A percentile compares a stretch with the other conserved stretches of the same genome.
Evolutionary conservation across 2,329 filamentous ascomycete genomes (phyloP).

Genomic region (Neofusicoccum cordaticola): DNA sequence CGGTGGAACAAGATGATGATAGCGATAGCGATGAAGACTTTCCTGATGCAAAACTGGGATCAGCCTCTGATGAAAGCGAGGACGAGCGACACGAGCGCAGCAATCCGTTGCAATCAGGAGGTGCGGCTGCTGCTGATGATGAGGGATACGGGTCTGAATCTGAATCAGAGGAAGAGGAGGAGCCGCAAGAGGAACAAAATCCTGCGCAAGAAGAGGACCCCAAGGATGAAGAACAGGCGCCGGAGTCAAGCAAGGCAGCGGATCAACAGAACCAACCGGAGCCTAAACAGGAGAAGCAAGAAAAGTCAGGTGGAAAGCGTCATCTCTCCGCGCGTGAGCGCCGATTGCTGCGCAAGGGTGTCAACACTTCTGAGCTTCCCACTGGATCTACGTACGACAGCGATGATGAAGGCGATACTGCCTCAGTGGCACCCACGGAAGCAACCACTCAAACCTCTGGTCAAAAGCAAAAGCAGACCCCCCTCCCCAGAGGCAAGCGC

Average conservation of each 20-base stretch:
- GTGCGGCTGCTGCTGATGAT: neutral
- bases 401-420: conserved; percentile 28
- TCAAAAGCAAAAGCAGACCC: conserved; percentile 20
- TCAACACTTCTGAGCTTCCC: conserved; percentile 3
- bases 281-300: conserved; percentile 21
- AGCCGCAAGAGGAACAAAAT: neutral
- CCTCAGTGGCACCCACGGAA: conserved; percentile 28
- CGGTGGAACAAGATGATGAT: conserved; percentile 28
- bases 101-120: conserved; percentile 41
- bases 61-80: conserved; percentile 37
- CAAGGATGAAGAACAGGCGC: conserved; percentile 25
- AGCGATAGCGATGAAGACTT: conserved; percentile 46
- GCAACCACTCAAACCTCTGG: conserved; percentile 17
- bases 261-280: conserved; percentile 26
- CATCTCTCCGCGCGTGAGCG: conserved; percentile 40
- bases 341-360: conserved; percentile 37
- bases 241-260: conserved; percentile 6
- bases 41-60: conserved; percentile 40
- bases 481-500: conserved; percentile 66
- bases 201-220: conserved; percentile 22
- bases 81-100: conserved; percentile 27
- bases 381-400: conserved; percentile 17
- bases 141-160: conserved; percentile 12
- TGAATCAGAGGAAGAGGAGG: conserved; percentile 1
- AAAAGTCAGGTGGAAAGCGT: conserved; percentile 26